Conservation (phyloP, 495 filamentous ascomycete species). For the Hypoxylon intermedium region DNA sequence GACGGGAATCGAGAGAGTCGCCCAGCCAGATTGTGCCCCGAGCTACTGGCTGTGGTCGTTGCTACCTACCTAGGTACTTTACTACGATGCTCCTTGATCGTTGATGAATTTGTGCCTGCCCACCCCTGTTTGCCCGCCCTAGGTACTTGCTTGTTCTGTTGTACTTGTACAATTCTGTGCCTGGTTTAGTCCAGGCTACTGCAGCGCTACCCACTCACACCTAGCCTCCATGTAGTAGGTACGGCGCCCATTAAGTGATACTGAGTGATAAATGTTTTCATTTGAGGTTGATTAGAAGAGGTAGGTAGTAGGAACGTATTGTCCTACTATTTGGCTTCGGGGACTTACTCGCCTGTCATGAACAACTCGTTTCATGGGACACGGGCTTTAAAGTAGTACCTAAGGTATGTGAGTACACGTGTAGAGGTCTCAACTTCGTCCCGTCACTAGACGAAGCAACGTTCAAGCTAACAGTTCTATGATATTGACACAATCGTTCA, state of each 20-base stretch:
- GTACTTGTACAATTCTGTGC: slow-evolving; percentile 28
- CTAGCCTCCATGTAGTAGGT: slow-evolving; percentile 24
- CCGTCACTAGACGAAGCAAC: too few species aligned
- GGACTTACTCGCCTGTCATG: slow-evolving; percentile 14
- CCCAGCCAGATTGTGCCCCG: slow-evolving; percentile 29
- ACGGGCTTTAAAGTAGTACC: slow-evolving; percentile 15
- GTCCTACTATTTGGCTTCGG: slow-evolving; percentile 5
- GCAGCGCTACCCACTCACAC: slow-evolving; percentile 2
- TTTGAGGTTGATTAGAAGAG: too few species aligned
- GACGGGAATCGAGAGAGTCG: neutral
- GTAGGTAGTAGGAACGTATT: slow-evolving; percentile 18
- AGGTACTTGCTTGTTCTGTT: slow-evolving; percentile 1
- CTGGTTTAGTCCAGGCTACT: slow-evolving; percentile 7
- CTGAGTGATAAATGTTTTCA: neutral
- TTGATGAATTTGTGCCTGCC: slow-evolving; percentile 23
- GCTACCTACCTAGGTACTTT: slow-evolving; percentile 15
- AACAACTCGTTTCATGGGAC: slow-evolving; percentile 1
- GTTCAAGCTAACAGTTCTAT: neutral
- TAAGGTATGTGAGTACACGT: neutral
- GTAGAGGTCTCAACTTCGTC: neutral
- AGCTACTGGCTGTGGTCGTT: slow-evolving; percentile 25
- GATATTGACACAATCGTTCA: too few species aligned
- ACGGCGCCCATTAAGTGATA: too few species aligned
- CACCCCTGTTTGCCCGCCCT: slow-evolving; percentile 14
- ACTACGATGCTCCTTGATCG: slow-evolving; percentile 25